Evolutionary conservation across 2,329 filamentous ascomycete genomes (phyloP).

Genomic region (Rhynchosporium graminicola): DNA sequence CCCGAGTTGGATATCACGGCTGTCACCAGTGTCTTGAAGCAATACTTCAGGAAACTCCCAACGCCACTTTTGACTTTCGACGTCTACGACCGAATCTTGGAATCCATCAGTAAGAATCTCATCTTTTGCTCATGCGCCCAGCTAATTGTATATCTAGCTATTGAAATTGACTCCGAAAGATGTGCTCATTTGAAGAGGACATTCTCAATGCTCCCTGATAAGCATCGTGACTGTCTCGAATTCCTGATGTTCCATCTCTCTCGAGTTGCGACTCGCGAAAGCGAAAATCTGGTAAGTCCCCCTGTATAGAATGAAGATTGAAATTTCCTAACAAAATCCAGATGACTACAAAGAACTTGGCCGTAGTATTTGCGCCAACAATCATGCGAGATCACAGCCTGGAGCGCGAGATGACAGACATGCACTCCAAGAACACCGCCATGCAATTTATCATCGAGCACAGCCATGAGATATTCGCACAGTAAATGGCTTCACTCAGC

Average conservation of each 20-base stretch:
- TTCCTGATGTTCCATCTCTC: constrained; percentile 93
- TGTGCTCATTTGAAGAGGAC: constrained; percentile 71
- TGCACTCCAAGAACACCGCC: constrained; percentile 87
- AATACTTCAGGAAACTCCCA: constrained; percentile 94
- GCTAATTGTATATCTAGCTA: constrained; percentile 48
- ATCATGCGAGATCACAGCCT: constrained; percentile 92
- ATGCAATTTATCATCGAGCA: constrained; percentile 94
- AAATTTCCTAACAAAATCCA: constrained; percentile 40
- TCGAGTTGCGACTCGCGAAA: constrained; percentile 78
- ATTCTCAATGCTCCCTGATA: constrained; percentile 75
- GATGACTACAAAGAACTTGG: constrained; percentile 96
- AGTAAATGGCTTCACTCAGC: neutral
- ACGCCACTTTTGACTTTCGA: constrained; percentile 88
- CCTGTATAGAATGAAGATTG: constrained; percentile 28
- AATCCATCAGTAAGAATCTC: constrained; percentile 66
- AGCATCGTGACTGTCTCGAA: constrained; percentile 86
- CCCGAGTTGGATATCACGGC: constrained; percentile 93
- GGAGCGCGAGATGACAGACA: constrained; percentile 94
- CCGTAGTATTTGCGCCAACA: constrained; percentile 95
- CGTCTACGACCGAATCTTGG: constrained; percentile 85
- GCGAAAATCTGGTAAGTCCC: constrained; percentile 74
- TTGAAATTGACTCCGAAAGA: constrained; percentile 66
- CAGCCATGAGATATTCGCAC: constrained; percentile 73
- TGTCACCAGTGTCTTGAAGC: constrained; percentile 92
- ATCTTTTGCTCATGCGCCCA: neutral